A percentile compares a stretch with the other conserved stretches of the same genome.
Evolutionary conservation across 1,284 basidiomycete genomes (phyloP).

Genomic region (Microbotryum lychnidis-dioicae): DNA sequence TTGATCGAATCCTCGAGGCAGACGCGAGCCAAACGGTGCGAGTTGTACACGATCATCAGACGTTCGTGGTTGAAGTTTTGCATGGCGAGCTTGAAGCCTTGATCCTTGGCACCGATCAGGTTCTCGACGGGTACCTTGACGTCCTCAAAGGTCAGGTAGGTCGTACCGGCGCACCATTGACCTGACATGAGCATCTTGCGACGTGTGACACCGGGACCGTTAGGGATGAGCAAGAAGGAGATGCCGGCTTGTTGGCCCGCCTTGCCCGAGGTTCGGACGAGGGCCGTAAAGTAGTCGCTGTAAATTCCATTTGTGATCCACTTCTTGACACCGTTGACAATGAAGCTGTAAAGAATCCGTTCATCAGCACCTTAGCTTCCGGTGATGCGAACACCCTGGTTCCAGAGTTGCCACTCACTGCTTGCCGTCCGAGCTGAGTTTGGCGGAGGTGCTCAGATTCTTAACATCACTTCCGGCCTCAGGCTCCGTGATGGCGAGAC

Average conservation of each 20-base stretch:
- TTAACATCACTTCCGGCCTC: slow-evolving; percentile 40
- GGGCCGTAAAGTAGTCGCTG: slow-evolving; percentile 31
- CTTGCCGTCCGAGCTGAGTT: slow-evolving; percentile 37
- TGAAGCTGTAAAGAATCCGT: slow-evolving; percentile 31
- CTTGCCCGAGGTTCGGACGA: slow-evolving; percentile 36
- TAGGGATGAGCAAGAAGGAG: slow-evolving; percentile 38
- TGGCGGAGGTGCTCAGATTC: slow-evolving; percentile 37
- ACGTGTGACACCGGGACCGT: slow-evolving; percentile 29
- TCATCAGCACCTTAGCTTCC: background rate
- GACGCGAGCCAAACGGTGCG: slow-evolving; percentile 22
- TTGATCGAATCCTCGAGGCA: slow-evolving; percentile 29
- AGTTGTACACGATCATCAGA: slow-evolving; percentile 14
- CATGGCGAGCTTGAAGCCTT: slow-evolving; percentile 24
- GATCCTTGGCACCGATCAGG: slow-evolving; percentile 35
- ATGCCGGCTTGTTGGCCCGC: slow-evolving; percentile 35
- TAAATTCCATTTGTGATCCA: slow-evolving; percentile 32
- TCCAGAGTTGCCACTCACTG: slow-evolving; percentile 16
- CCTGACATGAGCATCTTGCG: slow-evolving; percentile 25
- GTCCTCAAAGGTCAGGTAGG: slow-evolving; percentile 38
- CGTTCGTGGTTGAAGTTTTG: slow-evolving; percentile 22
- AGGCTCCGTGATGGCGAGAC: slow-evolving; percentile 36
- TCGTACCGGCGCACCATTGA: slow-evolving; percentile 37
- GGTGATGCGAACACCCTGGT: background rate
- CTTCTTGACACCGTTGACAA: slow-evolving; percentile 12
- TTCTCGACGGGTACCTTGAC: slow-evolving; percentile 39